Evolutionary conservation across 1,284 basidiomycete species (phyloP), one percentile per base, ranked within the genome.

Genomic region (Sutorius eximius): DNA sequence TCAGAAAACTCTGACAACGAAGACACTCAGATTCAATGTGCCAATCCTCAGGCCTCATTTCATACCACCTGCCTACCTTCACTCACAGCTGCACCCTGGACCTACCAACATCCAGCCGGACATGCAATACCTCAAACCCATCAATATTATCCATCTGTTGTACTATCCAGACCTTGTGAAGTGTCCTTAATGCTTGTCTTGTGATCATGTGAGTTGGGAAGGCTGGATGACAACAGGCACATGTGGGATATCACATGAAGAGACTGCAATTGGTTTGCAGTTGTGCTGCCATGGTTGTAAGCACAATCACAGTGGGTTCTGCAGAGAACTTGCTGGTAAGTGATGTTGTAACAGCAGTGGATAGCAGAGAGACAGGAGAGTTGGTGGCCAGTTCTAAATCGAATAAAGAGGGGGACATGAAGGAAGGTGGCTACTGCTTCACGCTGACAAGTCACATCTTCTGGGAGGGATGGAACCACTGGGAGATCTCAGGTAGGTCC

Each of bases 101-200:
- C 18, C 32, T 24, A 12, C 15, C 2, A 42, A 29, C 5, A 48
- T 65, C 15, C 32, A 45, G 6, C 58, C 52, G 2, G 52, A 56
- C 15, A 41, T 37, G 0, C 40, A 56, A 4, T 67, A 68, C 53
- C 48, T 67, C 43, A 65, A 62, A 33, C 59, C 59, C 3, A 22
- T 68, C 30, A 67, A 59, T 18, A 53, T 66, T 2, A n/a, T 69
- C 0, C 64, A 69, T 30, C 63, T 56, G 0, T 52, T 67, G 13
- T 66, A 62, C 41, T 59, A 57, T 13, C 43, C 47, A 2, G 43
- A 51, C 9, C 55, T 69, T 7, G 24, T 44, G 5, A 46, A 55
- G 5, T 67, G 65, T 45, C 59, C 62, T 1, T 40, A 51, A 29
- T 67, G 64, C 34, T 43, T 24, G 6, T 60, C 12, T 11, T 27